phyloP scores from a whole-genome alignment of 2,329 filamentous ascomycete genomes.

The Claviceps maximensis region DNA sequence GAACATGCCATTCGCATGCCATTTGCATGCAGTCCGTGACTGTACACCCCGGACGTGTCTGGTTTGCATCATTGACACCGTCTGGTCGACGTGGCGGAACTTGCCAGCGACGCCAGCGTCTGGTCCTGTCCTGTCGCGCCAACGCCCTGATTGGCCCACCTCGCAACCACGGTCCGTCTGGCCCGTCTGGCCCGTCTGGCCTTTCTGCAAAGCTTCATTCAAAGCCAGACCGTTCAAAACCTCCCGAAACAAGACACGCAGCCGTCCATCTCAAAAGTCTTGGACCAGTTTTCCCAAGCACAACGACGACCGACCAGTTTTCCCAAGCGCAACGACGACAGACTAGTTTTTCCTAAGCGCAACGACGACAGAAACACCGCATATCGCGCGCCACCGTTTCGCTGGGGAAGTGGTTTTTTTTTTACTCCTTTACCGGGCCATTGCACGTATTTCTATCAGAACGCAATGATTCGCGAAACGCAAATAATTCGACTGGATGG shows the following conservation, averaged over 20 bases:
- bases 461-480: constrained; percentile 72
- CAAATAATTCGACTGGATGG: constrained; percentile 91
- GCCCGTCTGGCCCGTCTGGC: background rate
- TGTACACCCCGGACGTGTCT: background rate
- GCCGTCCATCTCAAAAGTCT: background rate
- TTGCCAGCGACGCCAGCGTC: background rate
- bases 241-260: background rate
- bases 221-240: background rate
- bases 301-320: background rate
- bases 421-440: too few relatives aligned
- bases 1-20: background rate
- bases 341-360: constrained; percentile 1
- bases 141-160: constrained; percentile 10
- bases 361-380: too few relatives aligned
- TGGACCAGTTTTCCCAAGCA: constrained; percentile 1
- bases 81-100: background rate
- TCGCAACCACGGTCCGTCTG: constrained; percentile 1
- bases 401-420: background rate
- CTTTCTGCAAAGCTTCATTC: background rate
- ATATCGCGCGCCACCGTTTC: background rate
- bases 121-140: background rate
- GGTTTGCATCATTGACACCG: too few relatives aligned
- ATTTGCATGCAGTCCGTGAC: background rate
- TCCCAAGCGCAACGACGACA: background rate
- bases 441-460: background rate